phyloP scores from a whole-genome alignment of 257 asterid genomes.

The Apocynum venetum region DNA sequence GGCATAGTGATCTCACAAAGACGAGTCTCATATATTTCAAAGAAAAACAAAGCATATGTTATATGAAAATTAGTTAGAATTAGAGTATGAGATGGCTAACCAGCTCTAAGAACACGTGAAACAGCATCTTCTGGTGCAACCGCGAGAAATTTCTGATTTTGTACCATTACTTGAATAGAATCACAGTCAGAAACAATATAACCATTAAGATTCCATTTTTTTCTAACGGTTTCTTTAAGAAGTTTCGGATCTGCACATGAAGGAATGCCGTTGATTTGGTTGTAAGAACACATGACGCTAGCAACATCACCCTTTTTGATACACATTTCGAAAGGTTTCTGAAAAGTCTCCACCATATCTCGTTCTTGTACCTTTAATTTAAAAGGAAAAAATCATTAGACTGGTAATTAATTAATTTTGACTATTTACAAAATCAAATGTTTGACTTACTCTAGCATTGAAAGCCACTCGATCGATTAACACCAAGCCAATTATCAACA shows the following conservation, averaged over 20 bases:
- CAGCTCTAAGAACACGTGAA: slow-evolving; percentile 41
- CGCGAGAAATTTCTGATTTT: slow-evolving; percentile 28
- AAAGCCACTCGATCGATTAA: slow-evolving; percentile 18
- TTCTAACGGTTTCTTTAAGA: slow-evolving; percentile 29
- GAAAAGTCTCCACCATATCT: slow-evolving; percentile 50
- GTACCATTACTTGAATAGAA: slow-evolving; percentile 19
- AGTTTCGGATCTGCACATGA: slow-evolving; percentile 41
- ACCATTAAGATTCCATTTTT: slow-evolving; percentile 44
- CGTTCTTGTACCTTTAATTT: slow-evolving; percentile 36
- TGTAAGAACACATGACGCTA: slow-evolving; percentile 54
- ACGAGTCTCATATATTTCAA: too few species aligned
- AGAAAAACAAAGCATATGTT: too few species aligned
- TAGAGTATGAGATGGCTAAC: too few species aligned
- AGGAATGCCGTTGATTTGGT: slow-evolving; percentile 43
- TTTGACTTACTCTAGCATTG: slow-evolving; percentile 26
- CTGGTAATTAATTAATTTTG: too few species aligned
- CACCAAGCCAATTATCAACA: too few species aligned
- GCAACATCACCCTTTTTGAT: slow-evolving; percentile 36
- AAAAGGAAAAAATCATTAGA: too few species aligned
- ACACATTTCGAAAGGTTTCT: slow-evolving; percentile 42
- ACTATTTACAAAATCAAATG: too few species aligned
- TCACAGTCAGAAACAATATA: too few species aligned
- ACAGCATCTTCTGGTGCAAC: slow-evolving; percentile 43
- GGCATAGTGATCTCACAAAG: too few species aligned
- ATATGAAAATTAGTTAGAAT: too few species aligned